Conservation (phyloP, 1,139 yeast genomes). For the Zygoascus meyerae region DNA sequence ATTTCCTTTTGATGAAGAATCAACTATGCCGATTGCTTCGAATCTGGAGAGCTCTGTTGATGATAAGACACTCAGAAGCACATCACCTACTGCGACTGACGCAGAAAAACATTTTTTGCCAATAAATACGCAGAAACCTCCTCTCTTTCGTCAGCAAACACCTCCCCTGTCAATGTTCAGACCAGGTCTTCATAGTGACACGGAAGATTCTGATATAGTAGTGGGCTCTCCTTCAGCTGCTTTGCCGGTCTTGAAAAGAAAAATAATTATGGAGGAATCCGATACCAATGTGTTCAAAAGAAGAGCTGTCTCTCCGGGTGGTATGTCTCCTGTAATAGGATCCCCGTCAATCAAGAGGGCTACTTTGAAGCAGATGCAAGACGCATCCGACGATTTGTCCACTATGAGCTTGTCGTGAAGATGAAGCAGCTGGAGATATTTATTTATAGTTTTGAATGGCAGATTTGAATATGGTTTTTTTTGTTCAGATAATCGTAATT, state of each 20-base stretch:
- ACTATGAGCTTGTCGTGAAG: conserved; percentile 21
- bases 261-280: conserved; percentile 21
- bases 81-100: conserved; percentile 9
- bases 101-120: conserved; percentile 7
- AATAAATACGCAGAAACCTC: background rate
- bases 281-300: conserved; percentile 25
- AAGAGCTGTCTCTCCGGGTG: conserved; percentile 30
- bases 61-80: too few species aligned
- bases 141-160: background rate
- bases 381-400: conserved; percentile 27
- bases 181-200: conserved; percentile 15
- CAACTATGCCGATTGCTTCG: background rate
- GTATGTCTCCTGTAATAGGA: conserved; percentile 16
- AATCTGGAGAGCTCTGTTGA: too few species aligned
- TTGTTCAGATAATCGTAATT: too few species aligned
- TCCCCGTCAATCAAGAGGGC: conserved; percentile 25
- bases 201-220: conserved; percentile 21
- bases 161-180: background rate
- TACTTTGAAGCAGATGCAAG: conserved; percentile 29
- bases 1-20: background rate
- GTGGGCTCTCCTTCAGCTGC: conserved; percentile 10
- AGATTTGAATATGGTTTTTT: background rate
- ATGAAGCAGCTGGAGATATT: too few species aligned
- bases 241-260: conserved; percentile 20
- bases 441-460: background rate